Evolutionary conservation across 495 filamentous ascomycete genomes (phyloP).

Genomic region (Aspergillus egyptiacus): DNA sequence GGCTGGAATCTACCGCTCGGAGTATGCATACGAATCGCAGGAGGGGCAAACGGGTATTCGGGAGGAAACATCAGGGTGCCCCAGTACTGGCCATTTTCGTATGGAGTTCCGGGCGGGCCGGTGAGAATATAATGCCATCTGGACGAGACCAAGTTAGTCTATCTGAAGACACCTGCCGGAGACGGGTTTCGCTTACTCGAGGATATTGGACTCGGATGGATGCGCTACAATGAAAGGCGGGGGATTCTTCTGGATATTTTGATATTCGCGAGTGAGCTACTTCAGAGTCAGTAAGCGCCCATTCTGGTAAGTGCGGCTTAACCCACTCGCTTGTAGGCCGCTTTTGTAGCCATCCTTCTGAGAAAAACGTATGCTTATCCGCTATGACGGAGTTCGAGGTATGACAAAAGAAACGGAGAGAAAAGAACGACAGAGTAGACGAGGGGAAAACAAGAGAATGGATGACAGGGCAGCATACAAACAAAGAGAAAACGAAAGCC

Average conservation of each 20-base stretch:
- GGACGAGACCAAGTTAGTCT: conserved; percentile 6
- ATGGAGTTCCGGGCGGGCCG: conserved; percentile 90
- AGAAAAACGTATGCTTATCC: neutral
- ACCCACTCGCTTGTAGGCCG: conserved; percentile 77
- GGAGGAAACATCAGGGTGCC: conserved; percentile 92
- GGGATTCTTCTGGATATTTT: conserved; percentile 83
- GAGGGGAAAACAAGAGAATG: neutral
- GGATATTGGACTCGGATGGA: conserved; percentile 89
- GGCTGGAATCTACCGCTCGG: conserved; percentile 93
- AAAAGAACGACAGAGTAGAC: neutral
- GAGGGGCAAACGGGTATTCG: conserved; percentile 95
- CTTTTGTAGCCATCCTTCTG: conserved; percentile 68
- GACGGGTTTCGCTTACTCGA: conserved; percentile 55
- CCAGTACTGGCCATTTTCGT: conserved; percentile 96
- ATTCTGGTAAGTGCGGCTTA: neutral
- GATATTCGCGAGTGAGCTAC: conserved; percentile 90
- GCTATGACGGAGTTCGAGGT: neutral
- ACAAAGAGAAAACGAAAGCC: neutral
- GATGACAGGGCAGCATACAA: neutral
- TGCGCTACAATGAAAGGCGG: conserved; percentile 92
- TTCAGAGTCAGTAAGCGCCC: conserved; percentile 13
- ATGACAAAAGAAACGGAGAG: neutral
- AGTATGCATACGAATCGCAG: conserved; percentile 98
- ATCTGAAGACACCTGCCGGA: neutral
- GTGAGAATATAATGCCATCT: conserved; percentile 99